Base-by-base conservation (phyloP, 345 rosid genomes). In the Populus tremula region DNA sequence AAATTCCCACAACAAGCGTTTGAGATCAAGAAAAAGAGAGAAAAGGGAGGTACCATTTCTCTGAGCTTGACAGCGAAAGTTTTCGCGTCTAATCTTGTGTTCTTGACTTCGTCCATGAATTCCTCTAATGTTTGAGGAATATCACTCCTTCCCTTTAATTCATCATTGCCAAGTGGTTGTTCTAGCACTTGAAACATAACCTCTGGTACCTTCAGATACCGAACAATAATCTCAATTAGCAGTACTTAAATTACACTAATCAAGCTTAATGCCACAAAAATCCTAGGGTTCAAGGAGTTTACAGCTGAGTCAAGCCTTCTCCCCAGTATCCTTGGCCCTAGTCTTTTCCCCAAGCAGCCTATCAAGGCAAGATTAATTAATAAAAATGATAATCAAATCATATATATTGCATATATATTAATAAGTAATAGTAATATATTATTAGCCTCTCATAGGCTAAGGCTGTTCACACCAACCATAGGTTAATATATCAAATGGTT, bases 341-440 rank as follows among this genome's bases (percentile, higher is more conserved):
- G 64, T 76, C 88, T 89, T 78, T 93, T 92, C n/a, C 99, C 99
- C 79, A 93, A 69, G 88, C 99, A 95, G 77, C 96, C 99, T 93
- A 82, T 65, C 78, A 77, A 59, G 39, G 27, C 8, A n/a, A 53
- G 29, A 43, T 56, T 25, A 71, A 43, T 41, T 59, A 62, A 70
- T 73, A 21, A 54, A 35, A 59, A 4, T 43, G 39, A 9, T 20
- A 3, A 25, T 13, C 63, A 59, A 59, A 59, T 59, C 23, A 59
- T 10, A 25, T 25, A 25, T 25, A 59, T 10, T 56, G 14, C 29
- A n/a, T 33, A 33, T 33, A 33, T 33, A 33, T 59, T 59, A 59
- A 4, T 11, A 56, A 56, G 62, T 56, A 8, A 59, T 3, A 33
- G 35, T 33, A 33, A 33, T 33, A 33, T 10, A 23, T n/a, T 59